Base-by-base conservation (phyloP, 2,329 filamentous ascomycete species). In the Colletotrichum paranaense region DNA sequence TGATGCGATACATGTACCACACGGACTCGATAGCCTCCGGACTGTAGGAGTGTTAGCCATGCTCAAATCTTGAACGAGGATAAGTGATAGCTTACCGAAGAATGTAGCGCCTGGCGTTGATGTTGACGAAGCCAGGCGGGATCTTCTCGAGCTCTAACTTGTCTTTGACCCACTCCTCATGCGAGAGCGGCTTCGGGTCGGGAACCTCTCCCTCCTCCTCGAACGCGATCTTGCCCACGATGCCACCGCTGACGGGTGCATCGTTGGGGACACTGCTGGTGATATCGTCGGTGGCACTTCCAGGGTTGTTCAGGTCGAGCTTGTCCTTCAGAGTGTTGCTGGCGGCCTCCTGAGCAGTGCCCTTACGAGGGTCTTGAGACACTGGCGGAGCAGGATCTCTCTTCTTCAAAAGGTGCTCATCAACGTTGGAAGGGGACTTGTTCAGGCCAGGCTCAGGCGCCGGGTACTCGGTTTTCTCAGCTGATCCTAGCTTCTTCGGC, bases 1-100 rank as follows among this genome's bases (percentile, higher is more conserved):
- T 97, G 82, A 97, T 94, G 79, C 95, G 93, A 84, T 97, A 97
- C 86, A 97, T 92, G 84, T 95, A 94, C 88, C 95, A 97, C 16
- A 97, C 91, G 0, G 92, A 95, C 79, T 97, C 95, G 77, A 97
- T 95, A 1, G 94, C 94, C 85, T 97, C 95, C 24, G 94, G 94
- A 26, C 93, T 93, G 75, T 72, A 11, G 9, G 22, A 73, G 28
- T 71, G 75, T 78, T 59, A 80, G 78, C 56, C 63, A 56, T 8
- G 9, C 5, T 46, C 19, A 22, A 55, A 68, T 65, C 65, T 67
- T 62, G 74, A 62, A 75, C 14, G 73, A 67, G 5, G 68, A 78
- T 84, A 84, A 2, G 82, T 11, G 79, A 16, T 28, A 7, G 77
- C 86, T 80, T 86, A 92, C 91, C 91, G 85, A 42, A 93, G 86